phyloP scores from a whole-genome alignment of 306 rosid genomes.

The Boehmeria nivea region DNA sequence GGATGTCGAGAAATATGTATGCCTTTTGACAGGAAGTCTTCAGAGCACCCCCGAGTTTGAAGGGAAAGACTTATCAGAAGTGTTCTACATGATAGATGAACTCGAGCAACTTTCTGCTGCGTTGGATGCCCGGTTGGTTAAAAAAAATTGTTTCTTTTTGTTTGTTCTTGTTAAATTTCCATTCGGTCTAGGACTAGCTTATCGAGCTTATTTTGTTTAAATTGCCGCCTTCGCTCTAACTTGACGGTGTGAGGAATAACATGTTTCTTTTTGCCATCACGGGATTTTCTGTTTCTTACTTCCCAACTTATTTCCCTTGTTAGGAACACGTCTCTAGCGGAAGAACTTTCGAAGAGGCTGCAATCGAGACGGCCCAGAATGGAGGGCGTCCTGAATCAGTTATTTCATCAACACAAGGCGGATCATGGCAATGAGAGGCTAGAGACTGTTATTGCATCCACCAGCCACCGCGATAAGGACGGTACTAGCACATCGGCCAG shows the following conservation, averaged over 20 bases:
- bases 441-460: not conserved
- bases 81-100: slow-evolving; percentile 21
- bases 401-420: not conserved
- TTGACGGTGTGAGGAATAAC: no score
- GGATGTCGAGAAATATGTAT: slow-evolving; percentile 7
- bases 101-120: slow-evolving; percentile 21
- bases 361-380: not conserved
- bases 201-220: no score
- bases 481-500: not conserved
- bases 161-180: no score
- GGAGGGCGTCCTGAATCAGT: slow-evolving; percentile 3
- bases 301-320: not conserved
- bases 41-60: not conserved
- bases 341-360: slow-evolving; percentile 13
- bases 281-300: not conserved
- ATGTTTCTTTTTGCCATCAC: no score
- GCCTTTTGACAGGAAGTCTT: slow-evolving; percentile 3
- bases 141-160: not conserved
- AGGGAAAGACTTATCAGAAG: no score
- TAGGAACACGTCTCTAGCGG: not conserved
- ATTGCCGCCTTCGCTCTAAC: no score
- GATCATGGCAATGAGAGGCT: not conserved
- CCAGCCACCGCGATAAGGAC: not conserved
- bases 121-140: slow-evolving; percentile 27
- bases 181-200: no score